These are phyloP conservation scores for Saccharomyces hybrid DNA, from an alignment of 1,139 yeast genomes.

Conservation along the genomic window DNA sequence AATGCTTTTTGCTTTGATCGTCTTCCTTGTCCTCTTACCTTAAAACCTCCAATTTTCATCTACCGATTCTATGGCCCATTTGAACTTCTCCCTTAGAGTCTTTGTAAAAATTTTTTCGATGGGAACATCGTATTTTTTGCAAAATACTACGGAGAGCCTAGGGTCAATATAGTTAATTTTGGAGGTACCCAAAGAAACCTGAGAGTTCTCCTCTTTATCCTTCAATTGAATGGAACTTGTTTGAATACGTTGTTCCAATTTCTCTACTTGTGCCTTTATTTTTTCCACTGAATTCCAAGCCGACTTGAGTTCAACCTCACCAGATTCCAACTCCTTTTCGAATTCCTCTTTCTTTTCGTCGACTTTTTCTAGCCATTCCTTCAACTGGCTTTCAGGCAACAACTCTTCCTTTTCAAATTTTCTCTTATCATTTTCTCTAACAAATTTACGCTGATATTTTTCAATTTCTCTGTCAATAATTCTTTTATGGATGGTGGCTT, in stretches of 20 bases:
- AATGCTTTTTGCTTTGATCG: background rate
- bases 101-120: constrained; percentile 88
- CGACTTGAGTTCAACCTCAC: constrained; percentile 50
- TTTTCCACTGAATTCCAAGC: constrained; percentile 56
- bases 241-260: constrained; percentile 63
- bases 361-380: constrained; percentile 52
- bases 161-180: constrained; percentile 96
- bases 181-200: constrained; percentile 88
- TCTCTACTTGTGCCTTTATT: constrained; percentile 62
- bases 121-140: constrained; percentile 81
- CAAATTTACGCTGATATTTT: constrained; percentile 55
- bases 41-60: constrained; percentile 84
- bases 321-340: constrained; percentile 52
- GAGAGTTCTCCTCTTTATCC: constrained; percentile 90
- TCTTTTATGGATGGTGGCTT: constrained; percentile 47
- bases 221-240: constrained; percentile 68
- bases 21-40: background rate
- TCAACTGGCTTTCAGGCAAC: constrained; percentile 48
- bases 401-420: constrained; percentile 48
- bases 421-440: constrained; percentile 70
- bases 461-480: constrained; percentile 55
- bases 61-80: constrained; percentile 91
- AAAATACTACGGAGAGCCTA: constrained; percentile 79
- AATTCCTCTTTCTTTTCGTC: constrained; percentile 50
- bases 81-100: constrained; percentile 84